Conservation (phyloP, 139 green algal genomes). For the Picochlorum sp. region DNA sequence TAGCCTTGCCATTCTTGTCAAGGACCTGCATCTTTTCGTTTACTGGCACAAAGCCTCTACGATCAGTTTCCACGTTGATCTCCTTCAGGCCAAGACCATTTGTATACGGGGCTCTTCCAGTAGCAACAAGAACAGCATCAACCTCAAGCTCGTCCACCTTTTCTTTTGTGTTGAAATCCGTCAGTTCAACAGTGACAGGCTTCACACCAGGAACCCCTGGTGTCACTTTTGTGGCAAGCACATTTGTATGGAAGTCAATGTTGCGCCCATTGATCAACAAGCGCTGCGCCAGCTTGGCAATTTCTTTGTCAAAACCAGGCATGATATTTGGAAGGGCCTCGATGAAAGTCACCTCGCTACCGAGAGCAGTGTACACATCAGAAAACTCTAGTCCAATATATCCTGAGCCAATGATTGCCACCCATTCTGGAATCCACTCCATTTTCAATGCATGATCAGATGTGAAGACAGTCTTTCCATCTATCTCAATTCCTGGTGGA, state of each 20-base stretch:
- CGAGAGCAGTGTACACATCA: constrained; percentile 96
- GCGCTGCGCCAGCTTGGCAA: constrained; percentile 84
- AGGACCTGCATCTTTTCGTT: constrained; percentile 89
- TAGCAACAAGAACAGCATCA: constrained; percentile 91
- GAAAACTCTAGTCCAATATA: constrained; percentile 99
- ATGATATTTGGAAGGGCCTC: constrained; percentile 96
- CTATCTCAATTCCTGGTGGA: constrained; percentile 92
- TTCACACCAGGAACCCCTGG: constrained; percentile 69
- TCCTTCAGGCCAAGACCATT: constrained; percentile 76
- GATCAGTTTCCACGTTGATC: constrained; percentile 69
- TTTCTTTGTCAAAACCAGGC: constrained; percentile 96
- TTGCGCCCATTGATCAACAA: constrained; percentile 85
- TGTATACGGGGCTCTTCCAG: constrained; percentile 76
- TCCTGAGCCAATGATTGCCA: constrained; percentile 96
- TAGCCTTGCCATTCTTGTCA: constrained; percentile 51
- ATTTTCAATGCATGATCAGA: constrained; percentile 96
- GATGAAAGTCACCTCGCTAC: constrained; percentile 95
- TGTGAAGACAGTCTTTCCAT: constrained; percentile 99
- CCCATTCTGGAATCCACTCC: constrained; percentile 96
- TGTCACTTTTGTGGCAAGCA: constrained; percentile 88
- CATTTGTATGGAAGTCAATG: constrained; percentile 92
- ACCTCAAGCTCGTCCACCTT: constrained; percentile 89
- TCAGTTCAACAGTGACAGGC: constrained; percentile 94
- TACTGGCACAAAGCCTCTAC: constrained; percentile 90
- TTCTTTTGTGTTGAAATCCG: constrained; percentile 98